phyloP scores from a whole-genome alignment of 805 yeast species.

The Kazachstania martiniae region DNA sequence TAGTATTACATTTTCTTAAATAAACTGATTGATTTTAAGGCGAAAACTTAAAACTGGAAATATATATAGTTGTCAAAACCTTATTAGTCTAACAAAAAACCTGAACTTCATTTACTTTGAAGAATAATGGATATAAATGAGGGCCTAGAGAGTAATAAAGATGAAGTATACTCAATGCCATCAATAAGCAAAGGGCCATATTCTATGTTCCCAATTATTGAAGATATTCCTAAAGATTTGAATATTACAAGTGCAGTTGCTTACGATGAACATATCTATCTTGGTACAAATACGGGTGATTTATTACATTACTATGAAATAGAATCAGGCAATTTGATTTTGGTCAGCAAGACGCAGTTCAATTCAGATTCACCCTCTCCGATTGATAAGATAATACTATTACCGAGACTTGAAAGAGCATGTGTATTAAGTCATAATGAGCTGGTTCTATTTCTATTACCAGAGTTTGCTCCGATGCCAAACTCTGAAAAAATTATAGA shows the following conservation, averaged over 20 bases:
- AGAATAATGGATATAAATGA: too few relatives aligned
- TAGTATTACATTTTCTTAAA: too few relatives aligned
- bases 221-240: conserved; percentile 17
- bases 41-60: too few relatives aligned
- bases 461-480: conserved; percentile 28
- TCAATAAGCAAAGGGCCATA: too few relatives aligned
- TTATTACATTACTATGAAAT: conserved; percentile 27
- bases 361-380: conserved; percentile 8
- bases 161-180: too few relatives aligned
- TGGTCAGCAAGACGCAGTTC: conserved; percentile 24
- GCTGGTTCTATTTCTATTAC: conserved; percentile 20
- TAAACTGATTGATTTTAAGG: too few relatives aligned
- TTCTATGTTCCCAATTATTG: conserved; percentile 13
- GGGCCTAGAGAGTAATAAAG: neutral
- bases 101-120: too few relatives aligned
- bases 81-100: too few relatives aligned
- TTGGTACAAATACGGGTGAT: conserved; percentile 25
- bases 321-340: conserved; percentile 21
- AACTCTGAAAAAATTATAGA: conserved; percentile 10
- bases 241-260: conserved; percentile 19
- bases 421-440: conserved; percentile 13
- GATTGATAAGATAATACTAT: conserved; percentile 17
- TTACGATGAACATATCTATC: conserved; percentile 22
- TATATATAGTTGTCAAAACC: too few relatives aligned
- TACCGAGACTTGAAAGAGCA: conserved; percentile 24